Conservation (phyloP, 1,139 yeast species). For the Torulaspora pretoriensis region DNA sequence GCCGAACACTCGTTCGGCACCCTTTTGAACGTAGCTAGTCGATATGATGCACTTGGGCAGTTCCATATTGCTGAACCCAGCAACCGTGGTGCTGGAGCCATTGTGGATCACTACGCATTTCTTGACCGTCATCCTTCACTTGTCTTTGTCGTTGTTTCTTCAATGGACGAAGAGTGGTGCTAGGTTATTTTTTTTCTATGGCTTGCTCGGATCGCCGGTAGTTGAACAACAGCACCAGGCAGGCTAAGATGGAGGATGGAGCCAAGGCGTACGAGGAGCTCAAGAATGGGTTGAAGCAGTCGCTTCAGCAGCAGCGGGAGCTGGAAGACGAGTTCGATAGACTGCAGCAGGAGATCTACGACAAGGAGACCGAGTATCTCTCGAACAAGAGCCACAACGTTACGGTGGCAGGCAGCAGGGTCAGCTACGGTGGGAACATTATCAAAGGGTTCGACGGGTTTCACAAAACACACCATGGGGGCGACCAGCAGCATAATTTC, state of each 20-base stretch:
- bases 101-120: slow-evolving; percentile 58
- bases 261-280: slow-evolving; percentile 61
- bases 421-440: slow-evolving; percentile 63
- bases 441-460: slow-evolving; percentile 87
- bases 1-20: slow-evolving; percentile 45
- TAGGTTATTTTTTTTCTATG: neutral
- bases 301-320: slow-evolving; percentile 59
- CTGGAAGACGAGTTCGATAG: slow-evolving; percentile 58
- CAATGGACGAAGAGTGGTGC: neutral
- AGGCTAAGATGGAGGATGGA: slow-evolving; percentile 24
- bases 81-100: slow-evolving; percentile 61
- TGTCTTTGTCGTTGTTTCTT: neutral
- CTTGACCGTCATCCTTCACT: slow-evolving; percentile 15
- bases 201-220: neutral
- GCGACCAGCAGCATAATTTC: slow-evolving; percentile 33
- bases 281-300: slow-evolving; percentile 62
- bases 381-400: slow-evolving; percentile 46
- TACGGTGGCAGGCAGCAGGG: slow-evolving; percentile 14
- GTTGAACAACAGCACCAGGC: neutral
- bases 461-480: slow-evolving; percentile 44
- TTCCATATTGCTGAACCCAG: slow-evolving; percentile 66
- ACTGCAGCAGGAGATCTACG: slow-evolving; percentile 78
- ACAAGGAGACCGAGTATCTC: slow-evolving; percentile 73
- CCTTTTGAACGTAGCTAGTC: slow-evolving; percentile 46
- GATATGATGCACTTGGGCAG: slow-evolving; percentile 58